Conservation (phyloP, 495 filamentous ascomycete genomes). For the Aspergillus steynii region DNA sequence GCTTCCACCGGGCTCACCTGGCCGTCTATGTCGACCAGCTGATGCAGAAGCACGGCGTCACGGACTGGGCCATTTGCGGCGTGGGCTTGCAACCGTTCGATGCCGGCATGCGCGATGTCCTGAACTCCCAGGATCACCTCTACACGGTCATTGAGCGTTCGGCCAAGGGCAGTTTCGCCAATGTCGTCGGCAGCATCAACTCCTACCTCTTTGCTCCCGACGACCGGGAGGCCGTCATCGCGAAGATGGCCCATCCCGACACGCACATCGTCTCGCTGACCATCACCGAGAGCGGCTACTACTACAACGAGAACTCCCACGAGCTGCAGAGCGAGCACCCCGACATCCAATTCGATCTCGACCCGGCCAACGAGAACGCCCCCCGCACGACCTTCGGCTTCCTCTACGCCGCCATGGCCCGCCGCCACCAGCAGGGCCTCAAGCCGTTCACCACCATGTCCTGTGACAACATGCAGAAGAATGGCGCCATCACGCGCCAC, state of each 20-base stretch:
- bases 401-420: slow-evolving; percentile 46
- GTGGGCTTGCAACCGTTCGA: slow-evolving; percentile 50
- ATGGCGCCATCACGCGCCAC: slow-evolving; percentile 49
- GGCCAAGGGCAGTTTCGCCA: slow-evolving; percentile 43
- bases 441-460: slow-evolving; percentile 52
- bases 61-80: slow-evolving; percentile 47
- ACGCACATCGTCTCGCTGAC: slow-evolving; percentile 53
- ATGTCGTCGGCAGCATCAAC: slow-evolving; percentile 51
- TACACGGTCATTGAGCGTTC: slow-evolving; percentile 52
- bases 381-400: slow-evolving; percentile 50
- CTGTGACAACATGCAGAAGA: slow-evolving; percentile 55
- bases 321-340: slow-evolving; percentile 45
- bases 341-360: slow-evolving; percentile 48
- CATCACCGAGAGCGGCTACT: slow-evolving; percentile 54
- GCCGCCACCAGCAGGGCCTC: slow-evolving; percentile 40
- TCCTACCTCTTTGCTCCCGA: slow-evolving; percentile 50
- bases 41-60: slow-evolving; percentile 46
- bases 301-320: slow-evolving; percentile 54
- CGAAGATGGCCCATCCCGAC: slow-evolving; percentile 52
- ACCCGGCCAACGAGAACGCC: slow-evolving; percentile 38
- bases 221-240: slow-evolving; percentile 46
- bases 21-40: slow-evolving; percentile 48
- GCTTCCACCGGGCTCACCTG: slow-evolving; percentile 52
- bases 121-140: slow-evolving; percentile 45
- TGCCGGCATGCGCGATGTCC: slow-evolving; percentile 43